A percentile compares a stretch with the other conserved stretches of the same genome.
phyloP scores from a whole-genome alignment of 2,329 filamentous ascomycete species.

The Sarocladium strictum region DNA sequence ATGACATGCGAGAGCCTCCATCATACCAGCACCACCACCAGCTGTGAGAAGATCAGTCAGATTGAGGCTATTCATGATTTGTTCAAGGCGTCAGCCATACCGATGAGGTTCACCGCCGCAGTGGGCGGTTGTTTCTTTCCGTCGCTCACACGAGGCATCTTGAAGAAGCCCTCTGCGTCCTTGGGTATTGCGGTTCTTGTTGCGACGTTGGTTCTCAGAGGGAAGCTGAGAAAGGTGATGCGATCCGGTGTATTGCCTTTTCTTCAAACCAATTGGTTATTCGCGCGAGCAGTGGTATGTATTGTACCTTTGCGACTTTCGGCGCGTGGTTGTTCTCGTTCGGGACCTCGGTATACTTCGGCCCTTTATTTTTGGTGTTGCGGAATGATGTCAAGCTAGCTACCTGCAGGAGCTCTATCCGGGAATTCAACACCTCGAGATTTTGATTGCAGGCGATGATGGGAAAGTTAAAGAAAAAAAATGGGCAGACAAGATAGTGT shows the following conservation, averaged over 20 bases:
- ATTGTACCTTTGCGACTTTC: background rate
- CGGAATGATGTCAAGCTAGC: slow-evolving; percentile 8
- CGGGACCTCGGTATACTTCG: slow-evolving; percentile 8
- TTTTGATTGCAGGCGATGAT: too few relatives aligned
- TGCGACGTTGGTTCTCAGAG: background rate
- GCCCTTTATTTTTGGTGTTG: background rate
- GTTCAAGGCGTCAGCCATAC: slow-evolving; percentile 41
- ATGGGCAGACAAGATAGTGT: background rate
- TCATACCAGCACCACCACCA: slow-evolving; percentile 96
- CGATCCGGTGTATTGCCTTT: background rate
- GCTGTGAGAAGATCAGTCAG: slow-evolving; percentile 44
- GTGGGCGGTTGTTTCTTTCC: slow-evolving; percentile 69
- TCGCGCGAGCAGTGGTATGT: too few relatives aligned
- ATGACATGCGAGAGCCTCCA: slow-evolving; percentile 96
- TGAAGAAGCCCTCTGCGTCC: slow-evolving; percentile 13
- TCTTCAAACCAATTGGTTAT: background rate
- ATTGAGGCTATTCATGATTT: slow-evolving; percentile 40
- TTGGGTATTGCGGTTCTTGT: background rate
- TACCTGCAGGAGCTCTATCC: too few relatives aligned
- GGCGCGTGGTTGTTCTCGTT: background rate
- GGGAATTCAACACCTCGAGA: too few relatives aligned
- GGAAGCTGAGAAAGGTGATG: background rate
- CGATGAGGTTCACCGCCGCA: slow-evolving; percentile 84
- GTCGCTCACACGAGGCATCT: slow-evolving; percentile 28
- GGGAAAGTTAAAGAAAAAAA: background rate